Evolutionary conservation across 2,329 filamentous ascomycete species (phyloP), one percentile per base, ranked within the genome.

Genomic region (Monosporascus sp.): DNA sequence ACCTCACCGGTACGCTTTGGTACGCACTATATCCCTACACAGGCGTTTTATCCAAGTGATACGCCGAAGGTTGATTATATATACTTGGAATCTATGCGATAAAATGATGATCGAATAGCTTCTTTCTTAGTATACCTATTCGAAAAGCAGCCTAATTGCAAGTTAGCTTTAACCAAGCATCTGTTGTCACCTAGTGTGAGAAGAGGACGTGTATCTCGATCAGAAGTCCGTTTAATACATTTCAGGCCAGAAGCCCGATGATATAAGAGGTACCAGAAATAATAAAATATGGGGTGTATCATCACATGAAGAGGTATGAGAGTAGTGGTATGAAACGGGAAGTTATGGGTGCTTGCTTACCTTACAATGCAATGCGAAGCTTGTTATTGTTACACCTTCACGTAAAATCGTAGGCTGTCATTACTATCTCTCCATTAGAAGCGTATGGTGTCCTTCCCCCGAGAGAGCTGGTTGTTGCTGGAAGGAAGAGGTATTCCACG

Each of bases 221-320:
- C 88, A 92, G 88, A 91, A 90, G 88, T 91, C 87, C 86, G 77
- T 77, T 88, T 78, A 82, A 88, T 89, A 90, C 88, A 92, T 68
- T 89, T 73, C 85, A 79, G 75, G 69, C 77, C 68, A 71, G 77
- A 76, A 69, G 68, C 79, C 78, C 85, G 64, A 67, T 94, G 87
- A 89, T 84, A 91, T 91, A 94, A 96, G 91, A 96, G 91, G 91
- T 96, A 91, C 91, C 91, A 96, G 89, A 95, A 92, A 87, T 78
- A 74, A 73, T 74, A 70, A 73, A 70, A 65, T 76, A 78, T 50
- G 57, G 78, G 78, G 71, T 72, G 67, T 84, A 81, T 93, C 89
- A 92, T 93, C 89, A 91, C 81, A 63, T 66, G 65, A 69, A 63
- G 60, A 55, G 55, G 58, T 37, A 41, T 26, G 35, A 53, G 54